Base-by-base conservation (phyloP, 1,139 yeast species). In the Saccharomyces hybrid region DNA sequence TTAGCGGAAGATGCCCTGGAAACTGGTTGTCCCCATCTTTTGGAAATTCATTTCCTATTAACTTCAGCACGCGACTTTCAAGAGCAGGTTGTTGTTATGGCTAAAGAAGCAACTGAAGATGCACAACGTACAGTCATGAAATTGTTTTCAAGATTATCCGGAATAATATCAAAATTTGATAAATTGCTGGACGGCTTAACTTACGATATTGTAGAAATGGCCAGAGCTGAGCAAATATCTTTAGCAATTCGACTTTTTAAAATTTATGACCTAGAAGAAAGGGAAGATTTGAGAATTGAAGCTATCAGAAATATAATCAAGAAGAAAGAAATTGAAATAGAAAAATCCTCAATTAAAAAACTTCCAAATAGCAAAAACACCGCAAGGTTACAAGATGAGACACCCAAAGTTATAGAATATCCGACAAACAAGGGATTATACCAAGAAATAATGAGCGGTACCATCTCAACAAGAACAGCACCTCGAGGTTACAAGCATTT, bases 261-360 rank as follows among this genome's bases (percentile, higher is more conserved):
- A 60, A 80, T 95, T 29, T 77, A 95, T 47, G 95, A 90, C 58
- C 78, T 75, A 60, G 99, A 95, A 68, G 87, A 86, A 59, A 76
- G 79, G 46, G 90, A 87, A 63, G 99, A 93, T 64, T 69, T 83
- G 57, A 83, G 84, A 61, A 75, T 83, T 32, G 67, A 73, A 8
- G 74, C 86, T n/a, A 73, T 80, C 56, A 70, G 75, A 47, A 77
- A 76, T 51, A 74, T 84, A 49, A 68, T 74, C 34, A 68, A 69
- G 60, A 66, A 70, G 54, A 65, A 67, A 52, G 73, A 67, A 66
- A 54, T 64, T 3, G 70, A 68, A 51, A 51, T 57, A 13, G 68
- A 69, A 72, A 59, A 64, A 58, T 53, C 62, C 58, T 61, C 58
- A 16, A 59, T 60, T 25, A 69, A 58, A 57, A 70, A 60, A 60